Evolutionary conservation across 2,329 filamentous ascomycete genomes (phyloP), one percentile per base, ranked within the genome.

Genomic region (Parastagonospora avenae): DNA sequence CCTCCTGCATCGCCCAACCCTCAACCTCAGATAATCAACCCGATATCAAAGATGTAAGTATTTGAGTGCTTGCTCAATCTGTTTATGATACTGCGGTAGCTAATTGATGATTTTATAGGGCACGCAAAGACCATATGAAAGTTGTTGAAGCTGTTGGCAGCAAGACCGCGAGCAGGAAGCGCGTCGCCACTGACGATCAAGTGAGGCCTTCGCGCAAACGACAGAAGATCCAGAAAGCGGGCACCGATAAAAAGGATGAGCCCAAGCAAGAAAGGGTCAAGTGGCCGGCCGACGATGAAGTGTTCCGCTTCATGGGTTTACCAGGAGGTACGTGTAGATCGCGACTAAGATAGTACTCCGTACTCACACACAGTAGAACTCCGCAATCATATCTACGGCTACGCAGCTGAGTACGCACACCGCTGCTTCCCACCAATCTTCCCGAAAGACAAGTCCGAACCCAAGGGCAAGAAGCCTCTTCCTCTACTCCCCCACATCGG

Each of bases 341-440:
- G 12, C 1, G 9, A 1, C 35, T 9, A 30, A 28, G 27, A 14
- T 5, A 24, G 19, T 24, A 8, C 27, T 30, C n/a, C 16, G 10
- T 28, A n/a, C 57, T 59, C 33, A 59, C 33, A 31, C 11, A n/a
- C 11, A 6, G n/a, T 19, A 70, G 67, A 70, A 46, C 43, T 68
- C 1, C 59, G 59, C 8, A 68, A 70, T 27, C 60, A 43, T 1
- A 57, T 70, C 4, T 70, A 69, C 24, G 58, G 60, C 12, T 24
- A 54, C 11, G 58, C 59, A 8, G 39, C 31, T 9, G 55, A 57
- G 19, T 44, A 47, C 8, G 47, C 60, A 2, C 10, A 50, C 6
- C 46, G 44, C 5, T 48, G 37, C 15, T 68, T 63, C 32, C 64
- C 63, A 12, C 44, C 32, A 9, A 55, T 60, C 7, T 48, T 43